Conservation (phyloP, 2,329 filamentous ascomycete species). For the Didymella pinodella region DNA sequence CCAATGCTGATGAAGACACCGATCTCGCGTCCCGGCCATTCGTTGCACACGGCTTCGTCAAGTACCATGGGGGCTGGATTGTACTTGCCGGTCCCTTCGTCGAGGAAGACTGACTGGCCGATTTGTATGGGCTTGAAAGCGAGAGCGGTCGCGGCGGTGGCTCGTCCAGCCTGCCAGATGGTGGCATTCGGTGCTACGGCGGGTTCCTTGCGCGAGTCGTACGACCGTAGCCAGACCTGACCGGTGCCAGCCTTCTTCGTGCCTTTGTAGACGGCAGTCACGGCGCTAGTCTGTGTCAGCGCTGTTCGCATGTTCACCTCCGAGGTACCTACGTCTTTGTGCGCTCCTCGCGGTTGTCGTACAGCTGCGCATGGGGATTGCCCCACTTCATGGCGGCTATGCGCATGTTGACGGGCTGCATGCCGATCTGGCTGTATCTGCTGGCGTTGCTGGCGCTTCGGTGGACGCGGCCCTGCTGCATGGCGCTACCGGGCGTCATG, state of each 20-base stretch:
- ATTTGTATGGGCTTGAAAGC: slow-evolving; percentile 97
- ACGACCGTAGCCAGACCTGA: slow-evolving; percentile 83
- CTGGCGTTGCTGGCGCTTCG: slow-evolving; percentile 82
- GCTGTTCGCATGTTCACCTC: not conserved
- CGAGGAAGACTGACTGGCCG: slow-evolving; percentile 91
- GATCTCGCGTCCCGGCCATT: slow-evolving; percentile 93
- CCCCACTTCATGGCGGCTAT: slow-evolving; percentile 67
- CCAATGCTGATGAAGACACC: slow-evolving; percentile 93
- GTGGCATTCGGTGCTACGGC: slow-evolving; percentile 91
- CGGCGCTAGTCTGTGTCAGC: slow-evolving; percentile 66
- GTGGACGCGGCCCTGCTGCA: slow-evolving; percentile 45
- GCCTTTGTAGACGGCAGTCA: slow-evolving; percentile 90
- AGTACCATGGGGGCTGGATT: slow-evolving; percentile 87
- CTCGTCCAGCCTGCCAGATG: slow-evolving; percentile 95
- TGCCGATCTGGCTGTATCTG: slow-evolving; percentile 78
- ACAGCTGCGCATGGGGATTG: slow-evolving; percentile 85
- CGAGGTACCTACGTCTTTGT: slow-evolving; percentile 81
- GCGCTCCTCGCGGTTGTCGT: slow-evolving; percentile 83
- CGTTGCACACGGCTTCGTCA: slow-evolving; percentile 89
- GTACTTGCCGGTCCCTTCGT: slow-evolving; percentile 90
- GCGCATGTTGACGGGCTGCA: slow-evolving; percentile 65
- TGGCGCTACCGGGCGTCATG: slow-evolving; percentile 46
- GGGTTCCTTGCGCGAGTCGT: slow-evolving; percentile 92
- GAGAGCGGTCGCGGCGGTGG: slow-evolving; percentile 88
- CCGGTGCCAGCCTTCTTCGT: slow-evolving; percentile 69